phyloP scores from a whole-genome alignment of 2,329 filamentous ascomycete species.

The Nectriaceae sp. region DNA sequence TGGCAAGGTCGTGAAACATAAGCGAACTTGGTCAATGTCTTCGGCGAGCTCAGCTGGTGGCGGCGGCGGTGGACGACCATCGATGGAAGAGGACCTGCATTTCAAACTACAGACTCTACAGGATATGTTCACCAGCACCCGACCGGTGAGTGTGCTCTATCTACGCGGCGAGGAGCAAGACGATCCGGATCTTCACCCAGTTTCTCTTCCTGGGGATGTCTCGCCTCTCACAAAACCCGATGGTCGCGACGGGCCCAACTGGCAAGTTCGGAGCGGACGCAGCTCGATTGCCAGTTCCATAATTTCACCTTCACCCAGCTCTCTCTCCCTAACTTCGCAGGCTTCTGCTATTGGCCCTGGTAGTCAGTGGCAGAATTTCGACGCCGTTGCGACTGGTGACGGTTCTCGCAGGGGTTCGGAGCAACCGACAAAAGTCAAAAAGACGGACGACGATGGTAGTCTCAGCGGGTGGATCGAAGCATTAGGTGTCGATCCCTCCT shows the following conservation, averaged over 20 bases:
- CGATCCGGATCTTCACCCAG: slow-evolving; percentile 77
- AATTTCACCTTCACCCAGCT: slow-evolving; percentile 68
- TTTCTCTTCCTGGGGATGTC: slow-evolving; percentile 69
- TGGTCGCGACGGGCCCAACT: slow-evolving; percentile 47
- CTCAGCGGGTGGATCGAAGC: slow-evolving; percentile 87
- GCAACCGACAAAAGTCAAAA: slow-evolving; percentile 53
- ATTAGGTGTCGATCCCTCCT: slow-evolving; percentile 83
- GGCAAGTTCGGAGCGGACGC: slow-evolving; percentile 54
- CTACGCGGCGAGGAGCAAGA: slow-evolving; percentile 76
- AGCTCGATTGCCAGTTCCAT: slow-evolving; percentile 61
- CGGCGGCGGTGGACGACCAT: slow-evolving; percentile 44
- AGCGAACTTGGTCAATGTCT: slow-evolving; percentile 93
- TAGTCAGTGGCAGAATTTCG: slow-evolving; percentile 59
- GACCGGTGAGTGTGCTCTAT: slow-evolving; percentile 76
- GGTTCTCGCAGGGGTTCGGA: slow-evolving; percentile 48
- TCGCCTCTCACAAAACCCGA: slow-evolving; percentile 59
- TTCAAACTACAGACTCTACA: slow-evolving; percentile 76
- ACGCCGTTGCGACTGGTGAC: slow-evolving; percentile 54
- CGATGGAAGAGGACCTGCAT: slow-evolving; percentile 74
- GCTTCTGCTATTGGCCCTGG: slow-evolving; percentile 44
- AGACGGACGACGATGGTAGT: slow-evolving; percentile 62
- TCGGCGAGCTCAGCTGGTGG: slow-evolving; percentile 66
- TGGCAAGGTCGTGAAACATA: slow-evolving; percentile 87
- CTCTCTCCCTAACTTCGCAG: slow-evolving; percentile 62
- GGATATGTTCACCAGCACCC: slow-evolving; percentile 86